Conservation (phyloP, 2,329 filamentous ascomycete genomes). For the Colletotrichum caudatum region DNA sequence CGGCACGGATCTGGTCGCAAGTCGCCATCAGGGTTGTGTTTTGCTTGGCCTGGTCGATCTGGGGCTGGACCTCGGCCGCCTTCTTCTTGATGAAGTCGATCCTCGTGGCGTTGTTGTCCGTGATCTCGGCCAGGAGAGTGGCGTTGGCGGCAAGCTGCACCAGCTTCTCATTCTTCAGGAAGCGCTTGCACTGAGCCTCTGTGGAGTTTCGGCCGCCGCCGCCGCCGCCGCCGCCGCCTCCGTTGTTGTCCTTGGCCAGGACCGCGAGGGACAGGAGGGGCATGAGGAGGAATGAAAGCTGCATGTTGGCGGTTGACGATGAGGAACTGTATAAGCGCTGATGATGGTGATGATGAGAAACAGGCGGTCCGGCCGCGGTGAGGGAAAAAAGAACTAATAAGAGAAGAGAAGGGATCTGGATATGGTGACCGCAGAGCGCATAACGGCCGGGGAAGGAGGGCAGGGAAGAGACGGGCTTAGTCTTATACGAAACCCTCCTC, state of each 20-base stretch:
- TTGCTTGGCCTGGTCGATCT: slow-evolving; percentile 46
- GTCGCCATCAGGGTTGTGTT: slow-evolving; percentile 53
- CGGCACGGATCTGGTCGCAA: slow-evolving; percentile 51
- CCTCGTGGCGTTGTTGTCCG: slow-evolving; percentile 53
- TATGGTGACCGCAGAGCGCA: slow-evolving; percentile 35
- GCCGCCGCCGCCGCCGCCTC: slow-evolving; percentile 36
- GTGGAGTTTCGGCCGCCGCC: slow-evolving; percentile 43
- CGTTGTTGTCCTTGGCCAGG: slow-evolving; percentile 48
- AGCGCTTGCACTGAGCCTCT: slow-evolving; percentile 50
- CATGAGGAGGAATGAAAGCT: slow-evolving; percentile 36
- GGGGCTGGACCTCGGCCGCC: slow-evolving; percentile 49
- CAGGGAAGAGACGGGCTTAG: slow-evolving; percentile 26
- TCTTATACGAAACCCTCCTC: slow-evolving; percentile 41
- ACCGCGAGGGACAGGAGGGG: slow-evolving; percentile 29
- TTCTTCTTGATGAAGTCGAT: slow-evolving; percentile 53
- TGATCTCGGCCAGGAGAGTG: slow-evolving; percentile 50
- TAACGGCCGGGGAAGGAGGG: not conserved
- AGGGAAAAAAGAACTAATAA: slow-evolving; percentile 23
- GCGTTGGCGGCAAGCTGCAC: slow-evolving; percentile 52
- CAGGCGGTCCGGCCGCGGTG: slow-evolving; percentile 39
- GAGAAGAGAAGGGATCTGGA: slow-evolving; percentile 35
- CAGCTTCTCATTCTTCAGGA: slow-evolving; percentile 48
- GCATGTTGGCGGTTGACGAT: slow-evolving; percentile 31
- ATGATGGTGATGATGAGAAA: not conserved
- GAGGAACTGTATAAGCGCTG: not conserved